Evolutionary conservation across 805 yeast species (phyloP), one percentile per base, ranked within the genome.

Genomic region (Candida yuanshanica): DNA sequence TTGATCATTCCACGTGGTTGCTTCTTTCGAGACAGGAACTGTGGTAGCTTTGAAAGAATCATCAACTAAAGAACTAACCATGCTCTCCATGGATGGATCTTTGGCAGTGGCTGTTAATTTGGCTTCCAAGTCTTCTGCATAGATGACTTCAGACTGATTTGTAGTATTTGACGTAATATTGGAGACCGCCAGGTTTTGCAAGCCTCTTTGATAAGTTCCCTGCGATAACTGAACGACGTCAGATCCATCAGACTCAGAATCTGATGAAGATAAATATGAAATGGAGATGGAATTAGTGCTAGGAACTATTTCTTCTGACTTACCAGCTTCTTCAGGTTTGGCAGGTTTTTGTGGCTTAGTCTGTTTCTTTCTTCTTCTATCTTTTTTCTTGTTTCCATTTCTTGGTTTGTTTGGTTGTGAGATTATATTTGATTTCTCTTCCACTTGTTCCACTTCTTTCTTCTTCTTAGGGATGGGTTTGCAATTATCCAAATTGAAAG

Each of bases 21-120:
- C 34, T 9, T 23, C 11, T 23, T 8, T 8, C 25, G 25, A 11
- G 14, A n/a, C 21, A 11, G 20, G 20, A 12, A 11, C 14, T 12
- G 20, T 13, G 2, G n/a, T 18, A 2, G 34, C 16, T 31, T 31
- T 31, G 21, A 36, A 20, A 23, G 36, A 13, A 12, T 59, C 64
- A 37, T 51, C 52, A 14, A 62, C 58, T 35, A 60, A 52, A 3
- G 59, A 51, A 42, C 57, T 58, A 25, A 62, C 66, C 65, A 62
- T 62, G 21, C 44, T 50, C 18, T 31, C 31, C 18, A 27, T 14
- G 8, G 51, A 48, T 25, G 38, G 36, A 8, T 29, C 37, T 11
- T 38, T 21, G 8, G 31, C 31, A 12, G 34, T 21, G 10, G 21
- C 36, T 6, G 41, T 33, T 8, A 45, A 18, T 26, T 38, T 44